Conservation (phyloP, 495 filamentous ascomycete genomes). For the Oidiodendron maius region DNA sequence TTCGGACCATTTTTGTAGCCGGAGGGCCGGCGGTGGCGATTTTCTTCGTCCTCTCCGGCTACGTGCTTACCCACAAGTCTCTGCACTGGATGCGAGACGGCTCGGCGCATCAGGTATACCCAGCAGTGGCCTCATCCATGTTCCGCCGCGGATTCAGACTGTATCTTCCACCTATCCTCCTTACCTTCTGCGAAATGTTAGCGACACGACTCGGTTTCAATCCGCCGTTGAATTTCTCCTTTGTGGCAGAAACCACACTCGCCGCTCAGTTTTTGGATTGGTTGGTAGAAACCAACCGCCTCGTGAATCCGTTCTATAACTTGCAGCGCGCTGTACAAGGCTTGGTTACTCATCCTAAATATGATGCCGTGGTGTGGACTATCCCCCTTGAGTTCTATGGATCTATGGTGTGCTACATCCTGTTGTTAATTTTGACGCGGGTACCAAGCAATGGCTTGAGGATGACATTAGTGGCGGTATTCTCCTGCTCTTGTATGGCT, state of each 20-base stretch:
- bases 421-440: conserved; percentile 1
- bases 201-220: conserved; percentile 26
- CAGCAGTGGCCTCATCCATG: conserved; percentile 47
- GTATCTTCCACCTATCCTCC: conserved; percentile 51
- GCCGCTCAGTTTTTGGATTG: conserved; percentile 2
- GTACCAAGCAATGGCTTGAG: neutral
- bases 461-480: conserved; percentile 4
- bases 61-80: conserved; percentile 7
- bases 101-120: conserved; percentile 3
- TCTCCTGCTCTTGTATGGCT: neutral
- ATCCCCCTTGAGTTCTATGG: conserved; percentile 9
- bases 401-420: conserved; percentile 1
- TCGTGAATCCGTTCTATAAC: conserved; percentile 3
- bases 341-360: conserved; percentile 1
- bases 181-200: conserved; percentile 48
- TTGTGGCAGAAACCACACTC: neutral
- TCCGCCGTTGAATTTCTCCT: conserved; percentile 1
- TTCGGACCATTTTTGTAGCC: conserved; percentile 24
- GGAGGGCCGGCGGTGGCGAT: conserved; percentile 4
- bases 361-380: conserved; percentile 1
- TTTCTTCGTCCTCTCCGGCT: conserved; percentile 9
- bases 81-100: conserved; percentile 5
- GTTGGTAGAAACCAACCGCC: neutral
- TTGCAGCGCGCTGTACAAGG: conserved; percentile 1
- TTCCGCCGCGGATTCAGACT: conserved; percentile 59